Base-by-base conservation (phyloP, 2,329 filamentous ascomycete species). In the Catunica adiposa region DNA sequence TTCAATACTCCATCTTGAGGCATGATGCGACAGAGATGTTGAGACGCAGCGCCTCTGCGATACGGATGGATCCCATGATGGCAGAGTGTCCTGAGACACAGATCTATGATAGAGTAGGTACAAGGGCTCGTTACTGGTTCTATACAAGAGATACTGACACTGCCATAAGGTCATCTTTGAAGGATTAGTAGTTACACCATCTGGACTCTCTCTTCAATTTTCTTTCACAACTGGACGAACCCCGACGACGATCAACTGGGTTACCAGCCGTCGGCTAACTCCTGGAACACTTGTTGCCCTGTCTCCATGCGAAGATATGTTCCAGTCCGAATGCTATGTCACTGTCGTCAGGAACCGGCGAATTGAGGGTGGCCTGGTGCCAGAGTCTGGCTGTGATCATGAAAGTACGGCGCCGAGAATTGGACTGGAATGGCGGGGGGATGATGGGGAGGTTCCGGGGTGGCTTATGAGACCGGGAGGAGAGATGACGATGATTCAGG, bases 401-500 rank as follows among this genome's bases (percentile, higher is more conserved):
- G 59, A 61, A 1, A 52, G 56, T 0, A 56, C 60, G 11, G 82
- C 84, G 0, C 83, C 86, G 0, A 76, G 82, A 34, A 75, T 95
- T 15, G 87, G 95, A 61, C 70, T 95, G 0, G 83, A 83, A 63
- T 89, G 88, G 70, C 76, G 78, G 0, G 40, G n/a, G 20, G 67
- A 75, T 6, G 62, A 72, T 0, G 69, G 78, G 2, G 77, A 89
- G 23, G 70, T 31, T 8, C 38, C 29, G 29, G 5, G 34, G 42
- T 55, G 81, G 0, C 58, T 75, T 2, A 71, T 94, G 51, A 84
- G 95, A 62, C 80, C 87, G 0, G 74, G 76, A 15, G 66, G 76
- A 34, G 80, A 84, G 61, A 82, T 82, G 66, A 67, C 89, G 9
- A 94, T 95, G 86, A 69, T 95, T 0, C 87, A 95, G 63, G 76